Evolutionary conservation across 2,329 filamentous ascomycete genomes (phyloP).

Genomic region (Calonectria hawksworthii): DNA sequence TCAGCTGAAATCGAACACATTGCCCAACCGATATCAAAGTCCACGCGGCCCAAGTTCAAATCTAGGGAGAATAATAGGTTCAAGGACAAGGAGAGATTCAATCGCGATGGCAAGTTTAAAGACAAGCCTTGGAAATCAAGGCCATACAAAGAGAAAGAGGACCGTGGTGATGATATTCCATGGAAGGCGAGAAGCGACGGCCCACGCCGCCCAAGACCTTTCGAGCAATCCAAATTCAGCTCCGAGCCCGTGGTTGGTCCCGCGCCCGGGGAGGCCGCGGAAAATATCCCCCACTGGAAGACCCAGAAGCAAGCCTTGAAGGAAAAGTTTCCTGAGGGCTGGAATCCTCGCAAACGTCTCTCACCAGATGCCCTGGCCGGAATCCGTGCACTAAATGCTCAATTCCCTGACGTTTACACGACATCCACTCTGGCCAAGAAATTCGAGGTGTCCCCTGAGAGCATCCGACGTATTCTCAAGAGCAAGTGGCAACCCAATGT

Average conservation of each 20-base stretch:
- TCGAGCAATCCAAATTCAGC: not conserved
- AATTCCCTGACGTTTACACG: slow-evolving; percentile 83
- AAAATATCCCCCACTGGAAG: slow-evolving; percentile 73
- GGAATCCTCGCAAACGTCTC: slow-evolving; percentile 86
- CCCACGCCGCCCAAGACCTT: not conserved
- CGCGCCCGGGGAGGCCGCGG: slow-evolving; percentile 27
- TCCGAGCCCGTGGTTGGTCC: slow-evolving; percentile 32
- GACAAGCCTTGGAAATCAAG: slow-evolving; percentile 13
- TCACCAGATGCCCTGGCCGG: slow-evolving; percentile 94
- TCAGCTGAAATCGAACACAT: not conserved
- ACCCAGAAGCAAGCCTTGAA: slow-evolving; percentile 81
- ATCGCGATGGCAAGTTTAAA: not conserved
- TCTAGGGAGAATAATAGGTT: not conserved
- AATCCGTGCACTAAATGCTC: slow-evolving; percentile 84
- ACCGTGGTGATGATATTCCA: not conserved
- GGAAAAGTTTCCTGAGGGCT: slow-evolving; percentile 84
- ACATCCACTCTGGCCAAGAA: slow-evolving; percentile 80
- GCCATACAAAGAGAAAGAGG: not conserved
- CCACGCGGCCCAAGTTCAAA: not conserved
- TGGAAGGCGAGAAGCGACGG: not conserved
- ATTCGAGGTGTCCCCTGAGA: slow-evolving; percentile 90
- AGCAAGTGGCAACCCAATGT: slow-evolving; percentile 78
- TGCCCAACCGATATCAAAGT: not conserved
- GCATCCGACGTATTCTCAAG: slow-evolving; percentile 87
- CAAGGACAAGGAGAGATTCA: not conserved